Percentiles rank a stretch among this genome's conserved stretches.
phyloP scores from a whole-genome alignment of 2,329 filamentous ascomycete species.

The Aspergillus intermedius region DNA sequence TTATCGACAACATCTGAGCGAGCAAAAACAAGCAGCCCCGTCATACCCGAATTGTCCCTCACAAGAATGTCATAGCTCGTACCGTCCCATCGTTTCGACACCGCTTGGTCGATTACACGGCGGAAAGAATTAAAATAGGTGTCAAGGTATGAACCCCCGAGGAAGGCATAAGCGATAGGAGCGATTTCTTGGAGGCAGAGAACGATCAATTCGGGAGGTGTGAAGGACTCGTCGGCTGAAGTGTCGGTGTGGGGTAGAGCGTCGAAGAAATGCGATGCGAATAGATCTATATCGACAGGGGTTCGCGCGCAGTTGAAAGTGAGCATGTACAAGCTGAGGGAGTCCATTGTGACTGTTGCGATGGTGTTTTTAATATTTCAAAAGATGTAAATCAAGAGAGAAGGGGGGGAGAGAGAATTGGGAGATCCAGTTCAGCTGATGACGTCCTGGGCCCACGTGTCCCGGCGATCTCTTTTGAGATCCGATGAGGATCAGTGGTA shows the following conservation, averaged over 20 bases:
- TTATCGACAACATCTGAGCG: constrained; percentile 52
- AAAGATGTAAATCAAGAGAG: background rate
- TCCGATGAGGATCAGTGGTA: too few species aligned
- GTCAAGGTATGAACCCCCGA: constrained; percentile 71
- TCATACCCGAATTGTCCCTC: constrained; percentile 77
- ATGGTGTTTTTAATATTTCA: too few species aligned
- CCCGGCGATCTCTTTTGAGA: background rate
- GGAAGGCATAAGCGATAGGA: constrained; percentile 75
- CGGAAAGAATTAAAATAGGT: constrained; percentile 69
- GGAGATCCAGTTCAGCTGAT: background rate
- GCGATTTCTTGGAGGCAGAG: constrained; percentile 80
- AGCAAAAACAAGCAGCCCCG: constrained; percentile 78
- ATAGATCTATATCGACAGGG: constrained; percentile 61
- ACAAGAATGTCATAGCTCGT: constrained; percentile 63
- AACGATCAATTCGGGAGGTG: constrained; percentile 62
- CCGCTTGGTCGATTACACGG: constrained; percentile 65
- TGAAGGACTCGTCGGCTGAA: constrained; percentile 37
- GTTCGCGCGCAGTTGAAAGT: constrained; percentile 85
- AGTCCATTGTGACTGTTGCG: constrained; percentile 29
- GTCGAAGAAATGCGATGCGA: constrained; percentile 64
- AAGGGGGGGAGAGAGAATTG: background rate
- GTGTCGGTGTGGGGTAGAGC: constrained; percentile 44
- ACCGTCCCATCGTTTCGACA: constrained; percentile 38
- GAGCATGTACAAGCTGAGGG: constrained; percentile 67
- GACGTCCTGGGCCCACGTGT: constrained; percentile 1